Evolutionary conservation across 2,329 filamentous ascomycete species (phyloP).

Genomic region (Xylaria sp.): DNA sequence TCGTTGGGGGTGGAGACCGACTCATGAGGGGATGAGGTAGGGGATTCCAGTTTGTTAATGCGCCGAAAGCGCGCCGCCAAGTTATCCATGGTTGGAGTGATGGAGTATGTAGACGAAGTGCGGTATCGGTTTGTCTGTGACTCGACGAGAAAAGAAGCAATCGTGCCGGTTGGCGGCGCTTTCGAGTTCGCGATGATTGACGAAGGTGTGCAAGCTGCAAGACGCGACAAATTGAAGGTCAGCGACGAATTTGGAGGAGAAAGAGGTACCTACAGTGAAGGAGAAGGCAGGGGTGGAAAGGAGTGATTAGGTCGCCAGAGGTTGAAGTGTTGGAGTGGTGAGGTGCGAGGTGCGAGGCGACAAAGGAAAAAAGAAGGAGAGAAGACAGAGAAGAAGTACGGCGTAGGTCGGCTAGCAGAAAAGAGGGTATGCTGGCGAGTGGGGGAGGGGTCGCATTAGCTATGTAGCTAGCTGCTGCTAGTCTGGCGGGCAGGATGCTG

Average conservation of each 20-base stretch:
- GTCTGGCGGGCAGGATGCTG: too few species aligned
- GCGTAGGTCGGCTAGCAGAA: neutral
- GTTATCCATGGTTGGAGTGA: conserved; percentile 23
- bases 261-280: neutral
- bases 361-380: neutral
- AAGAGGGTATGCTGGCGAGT: neutral
- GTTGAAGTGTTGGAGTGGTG: neutral
- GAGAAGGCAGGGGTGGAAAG: neutral
- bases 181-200: neutral
- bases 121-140: neutral
- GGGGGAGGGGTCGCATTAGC: neutral
- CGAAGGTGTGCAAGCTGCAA: neutral
- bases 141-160: neutral
- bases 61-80: conserved; percentile 30
- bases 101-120: neutral
- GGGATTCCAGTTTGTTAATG: conserved; percentile 18
- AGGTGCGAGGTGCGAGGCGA: neutral
- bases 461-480: too few species aligned
- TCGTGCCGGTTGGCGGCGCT: neutral
- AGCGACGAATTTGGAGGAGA: too few species aligned
- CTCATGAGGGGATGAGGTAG: conserved; percentile 1
- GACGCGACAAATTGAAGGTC: neutral
- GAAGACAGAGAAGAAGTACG: neutral
- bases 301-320: neutral
- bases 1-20: conserved; percentile 6